Conservation (phyloP, 805 yeast species). For the Wickerhamomyces canadensis region DNA sequence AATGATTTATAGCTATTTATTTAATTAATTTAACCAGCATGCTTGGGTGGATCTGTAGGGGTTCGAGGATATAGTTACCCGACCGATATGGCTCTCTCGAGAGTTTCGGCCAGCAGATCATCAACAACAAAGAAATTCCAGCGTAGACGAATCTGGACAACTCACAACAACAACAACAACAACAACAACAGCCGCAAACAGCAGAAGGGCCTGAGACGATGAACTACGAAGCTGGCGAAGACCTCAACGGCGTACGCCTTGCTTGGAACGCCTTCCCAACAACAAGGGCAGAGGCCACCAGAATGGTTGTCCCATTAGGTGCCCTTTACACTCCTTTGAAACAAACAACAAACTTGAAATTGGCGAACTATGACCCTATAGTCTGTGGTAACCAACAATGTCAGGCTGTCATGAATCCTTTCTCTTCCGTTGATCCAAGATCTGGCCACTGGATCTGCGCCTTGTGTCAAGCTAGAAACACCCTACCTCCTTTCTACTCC, state of each 20-base stretch:
- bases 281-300: conserved; percentile 81
- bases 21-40: too few relatives aligned
- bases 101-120: conserved; percentile 7
- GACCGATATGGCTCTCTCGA: background rate
- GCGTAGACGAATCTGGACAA: conserved; percentile 1
- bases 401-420: conserved; percentile 83
- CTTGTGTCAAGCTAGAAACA: conserved; percentile 71
- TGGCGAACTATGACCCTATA: conserved; percentile 83
- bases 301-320: conserved; percentile 91
- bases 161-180: too few relatives aligned
- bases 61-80: background rate
- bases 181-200: too few relatives aligned
- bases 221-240: conserved; percentile 60
- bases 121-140: conserved; percentile 16
- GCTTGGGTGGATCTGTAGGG: too few relatives aligned
- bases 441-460: conserved; percentile 84
- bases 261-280: conserved; percentile 87
- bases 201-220: too few relatives aligned
- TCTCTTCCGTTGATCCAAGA: conserved; percentile 70
- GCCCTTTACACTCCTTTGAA: conserved; percentile 93
- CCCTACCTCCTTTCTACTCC: conserved; percentile 76
- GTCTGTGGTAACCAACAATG: conserved; percentile 73
- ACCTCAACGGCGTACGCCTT: conserved; percentile 65
- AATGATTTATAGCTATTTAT: background rate
- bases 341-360: conserved; percentile 65